Percentiles rank a stretch among this genome's conserved stretches.
Conservation (phyloP, 179 eudicot species). For the Sideroxylon spinosum region DNA sequence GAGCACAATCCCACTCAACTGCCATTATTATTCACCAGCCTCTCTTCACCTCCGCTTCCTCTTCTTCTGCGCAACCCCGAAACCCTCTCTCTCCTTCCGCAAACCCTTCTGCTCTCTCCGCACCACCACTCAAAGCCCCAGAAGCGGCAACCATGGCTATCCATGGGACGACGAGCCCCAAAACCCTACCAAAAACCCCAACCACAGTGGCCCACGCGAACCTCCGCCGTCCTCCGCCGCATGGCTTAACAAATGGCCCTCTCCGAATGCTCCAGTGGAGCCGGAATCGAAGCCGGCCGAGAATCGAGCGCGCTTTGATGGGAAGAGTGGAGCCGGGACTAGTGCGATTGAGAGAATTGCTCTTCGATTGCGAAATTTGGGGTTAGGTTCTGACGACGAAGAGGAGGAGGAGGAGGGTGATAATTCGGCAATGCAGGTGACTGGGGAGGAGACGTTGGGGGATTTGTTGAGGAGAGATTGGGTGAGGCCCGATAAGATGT, state of each 20-base stretch:
- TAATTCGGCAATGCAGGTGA: slow-evolving; percentile 1
- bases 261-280: slow-evolving; percentile 25
- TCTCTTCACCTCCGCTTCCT: slow-evolving; percentile 19
- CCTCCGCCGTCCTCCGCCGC: slow-evolving; percentile 39
- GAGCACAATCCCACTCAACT: slow-evolving; percentile 24
- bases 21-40: slow-evolving; percentile 5
- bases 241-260: slow-evolving; percentile 75
- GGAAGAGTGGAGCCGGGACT: slow-evolving; percentile 22
- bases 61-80: slow-evolving; percentile 27
- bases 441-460: slow-evolving; percentile 64
- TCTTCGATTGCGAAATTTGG: slow-evolving; percentile 61
- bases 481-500: slow-evolving; percentile 70
- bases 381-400: slow-evolving; percentile 59
- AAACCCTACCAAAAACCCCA: slow-evolving; percentile 30
- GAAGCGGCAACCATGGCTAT: background rate
- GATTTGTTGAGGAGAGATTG: slow-evolving; percentile 89
- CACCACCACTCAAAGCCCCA: slow-evolving; percentile 24
- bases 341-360: slow-evolving; percentile 70
- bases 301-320: slow-evolving; percentile 10
- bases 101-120: slow-evolving; percentile 46
- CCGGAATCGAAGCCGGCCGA: slow-evolving; percentile 16
- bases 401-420: slow-evolving; percentile 31
- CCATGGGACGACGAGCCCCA: slow-evolving; percentile 20
- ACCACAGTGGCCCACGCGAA: slow-evolving; percentile 26
- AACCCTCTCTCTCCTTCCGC: slow-evolving; percentile 27